Evolutionary conservation across 257 asterid species (phyloP).

Genomic region (Penstemon barbatus): DNA sequence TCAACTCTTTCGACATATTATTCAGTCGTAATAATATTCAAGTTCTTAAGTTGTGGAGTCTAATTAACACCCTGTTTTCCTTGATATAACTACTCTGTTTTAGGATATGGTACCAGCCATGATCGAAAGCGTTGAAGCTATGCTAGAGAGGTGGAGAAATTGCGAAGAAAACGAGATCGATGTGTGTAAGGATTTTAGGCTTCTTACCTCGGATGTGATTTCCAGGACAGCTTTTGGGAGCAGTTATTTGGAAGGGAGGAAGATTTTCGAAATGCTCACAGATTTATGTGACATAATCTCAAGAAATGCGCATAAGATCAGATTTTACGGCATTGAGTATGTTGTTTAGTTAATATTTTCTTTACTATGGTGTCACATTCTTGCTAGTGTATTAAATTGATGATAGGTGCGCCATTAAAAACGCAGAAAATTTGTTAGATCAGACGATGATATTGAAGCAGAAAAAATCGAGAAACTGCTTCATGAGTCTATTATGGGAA

Average conservation of each 20-base stretch:
- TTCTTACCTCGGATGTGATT: constrained; percentile 7
- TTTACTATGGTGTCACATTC: no score
- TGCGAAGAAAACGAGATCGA: constrained; percentile 9
- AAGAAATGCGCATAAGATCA: not conserved
- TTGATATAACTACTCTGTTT: not conserved
- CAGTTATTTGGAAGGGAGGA: constrained; percentile 12
- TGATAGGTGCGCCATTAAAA: no score
- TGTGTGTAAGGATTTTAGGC: constrained; percentile 1
- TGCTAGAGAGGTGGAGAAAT: constrained; percentile 15
- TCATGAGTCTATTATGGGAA: not conserved
- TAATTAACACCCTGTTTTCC: no score
- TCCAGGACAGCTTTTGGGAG: constrained; percentile 20
- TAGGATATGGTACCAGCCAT: constrained; percentile 6
- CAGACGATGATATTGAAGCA: constrained; percentile 2
- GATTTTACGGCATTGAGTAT: not conserved
- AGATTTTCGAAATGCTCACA: constrained; percentile 1
- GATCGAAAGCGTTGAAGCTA: constrained; percentile 4
- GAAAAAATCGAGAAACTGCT: constrained; percentile 1
- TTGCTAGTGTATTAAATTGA: no score
- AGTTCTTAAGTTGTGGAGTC: not conserved
- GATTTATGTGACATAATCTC: not conserved
- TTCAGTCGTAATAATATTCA: not conserved
- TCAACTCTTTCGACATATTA: not conserved
- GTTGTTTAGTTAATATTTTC: not conserved
- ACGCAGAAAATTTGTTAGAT: not conserved